Evolutionary conservation across 805 yeast genomes (phyloP).

Genomic region (Cyberlindnera suaveolens): DNA sequence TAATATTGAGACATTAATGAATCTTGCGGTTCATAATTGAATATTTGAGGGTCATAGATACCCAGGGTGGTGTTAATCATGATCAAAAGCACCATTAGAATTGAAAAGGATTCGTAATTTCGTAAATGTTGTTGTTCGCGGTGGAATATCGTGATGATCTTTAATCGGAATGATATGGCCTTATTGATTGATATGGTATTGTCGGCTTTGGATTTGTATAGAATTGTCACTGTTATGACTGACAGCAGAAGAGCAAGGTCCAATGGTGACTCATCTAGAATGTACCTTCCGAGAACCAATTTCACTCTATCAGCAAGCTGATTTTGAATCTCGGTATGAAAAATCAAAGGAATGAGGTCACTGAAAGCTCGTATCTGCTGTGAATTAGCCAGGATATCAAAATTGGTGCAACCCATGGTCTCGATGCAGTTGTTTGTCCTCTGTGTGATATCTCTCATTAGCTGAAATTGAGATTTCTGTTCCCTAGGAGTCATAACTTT

Average conservation of each 20-base stretch:
- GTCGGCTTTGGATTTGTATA: not conserved
- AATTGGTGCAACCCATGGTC: too few species aligned
- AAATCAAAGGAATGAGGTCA: not conserved
- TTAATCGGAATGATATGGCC: too few species aligned
- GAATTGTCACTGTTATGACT: not conserved
- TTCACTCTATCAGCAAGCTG: not conserved
- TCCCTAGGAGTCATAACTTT: too few species aligned
- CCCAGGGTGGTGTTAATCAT: constrained; percentile 17
- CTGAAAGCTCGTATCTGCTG: not conserved
- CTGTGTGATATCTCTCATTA: too few species aligned
- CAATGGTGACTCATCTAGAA: not conserved
- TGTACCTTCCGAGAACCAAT: not conserved
- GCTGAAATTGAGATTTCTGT: too few species aligned
- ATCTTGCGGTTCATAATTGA: constrained; percentile 5
- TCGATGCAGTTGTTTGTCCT: too few species aligned
- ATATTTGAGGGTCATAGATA: constrained; percentile 9
- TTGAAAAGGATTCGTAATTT: not conserved
- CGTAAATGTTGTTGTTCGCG: not conserved
- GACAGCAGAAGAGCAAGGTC: not conserved
- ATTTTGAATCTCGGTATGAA: not conserved
- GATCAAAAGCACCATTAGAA: constrained; percentile 4
- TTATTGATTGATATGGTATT: too few species aligned
- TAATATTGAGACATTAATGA: constrained; percentile 10
- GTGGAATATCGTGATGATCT: too few species aligned
- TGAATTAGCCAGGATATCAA: too few species aligned